A percentile compares a stretch with the other conserved stretches of the same genome.
These are phyloP conservation scores for Penicillium sp. DNA, from an alignment of 2,329 filamentous ascomycete species.

Conservation along the genomic window DNA sequence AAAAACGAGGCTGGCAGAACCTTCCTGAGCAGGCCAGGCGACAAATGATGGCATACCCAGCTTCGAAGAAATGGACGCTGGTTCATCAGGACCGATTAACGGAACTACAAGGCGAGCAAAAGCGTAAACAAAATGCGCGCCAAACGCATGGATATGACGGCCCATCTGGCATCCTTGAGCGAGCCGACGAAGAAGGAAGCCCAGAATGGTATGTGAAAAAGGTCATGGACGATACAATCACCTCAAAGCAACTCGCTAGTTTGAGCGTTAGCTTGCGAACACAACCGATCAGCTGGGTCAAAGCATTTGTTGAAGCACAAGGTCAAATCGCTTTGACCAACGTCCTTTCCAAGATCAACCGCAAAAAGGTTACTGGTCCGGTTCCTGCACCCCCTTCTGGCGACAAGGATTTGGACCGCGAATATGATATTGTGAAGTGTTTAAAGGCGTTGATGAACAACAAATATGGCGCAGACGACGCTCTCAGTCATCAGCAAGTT, in stretches of 20 bases:
- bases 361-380: slow-evolving; percentile 77
- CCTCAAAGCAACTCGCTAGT: slow-evolving; percentile 87
- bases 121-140: slow-evolving; percentile 75
- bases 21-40: slow-evolving; percentile 90
- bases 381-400: slow-evolving; percentile 64
- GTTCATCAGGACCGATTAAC: slow-evolving; percentile 93
- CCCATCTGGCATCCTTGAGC: slow-evolving; percentile 69
- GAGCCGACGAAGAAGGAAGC: slow-evolving; percentile 91
- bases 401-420: slow-evolving; percentile 84
- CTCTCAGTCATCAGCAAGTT: slow-evolving; percentile 85
- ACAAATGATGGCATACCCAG: slow-evolving; percentile 95
- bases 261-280: slow-evolving; percentile 93
- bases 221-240: slow-evolving; percentile 94
- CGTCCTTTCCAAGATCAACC: slow-evolving; percentile 90
- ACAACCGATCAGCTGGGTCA: slow-evolving; percentile 97
- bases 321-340: slow-evolving; percentile 96
- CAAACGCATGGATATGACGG: slow-evolving; percentile 69
- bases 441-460: slow-evolving; percentile 98
- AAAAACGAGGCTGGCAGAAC: slow-evolving; percentile 97
- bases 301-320: slow-evolving; percentile 94
- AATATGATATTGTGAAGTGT: slow-evolving; percentile 98
- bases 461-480: slow-evolving; percentile 97
- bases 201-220: slow-evolving; percentile 98
- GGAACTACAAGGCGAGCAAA: slow-evolving; percentile 93
- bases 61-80: slow-evolving; percentile 96